A percentile compares a stretch with the other conserved stretches of the same genome.
These are phyloP conservation scores for Ammopiptanthus mongolicus DNA, from an alignment of 306 rosid genomes.

Conservation along the genomic window DNA sequence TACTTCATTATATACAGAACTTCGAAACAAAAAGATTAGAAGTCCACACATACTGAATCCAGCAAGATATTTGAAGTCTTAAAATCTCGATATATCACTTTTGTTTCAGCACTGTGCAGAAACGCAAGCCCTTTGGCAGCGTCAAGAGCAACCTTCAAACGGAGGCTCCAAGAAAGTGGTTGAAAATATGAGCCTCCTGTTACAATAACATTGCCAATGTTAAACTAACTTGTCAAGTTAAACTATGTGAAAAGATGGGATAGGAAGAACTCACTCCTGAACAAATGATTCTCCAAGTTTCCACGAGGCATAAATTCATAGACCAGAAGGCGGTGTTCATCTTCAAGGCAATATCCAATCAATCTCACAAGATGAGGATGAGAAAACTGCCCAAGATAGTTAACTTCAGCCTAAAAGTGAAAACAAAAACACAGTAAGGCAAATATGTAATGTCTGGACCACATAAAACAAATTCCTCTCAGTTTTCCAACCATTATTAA, in stretches of 20 bases:
- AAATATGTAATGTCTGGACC: background rate
- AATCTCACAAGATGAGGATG: conserved; percentile 65
- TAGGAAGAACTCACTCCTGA: conserved; percentile 44
- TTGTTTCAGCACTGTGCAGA: conserved; percentile 47
- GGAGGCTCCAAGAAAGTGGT: conserved; percentile 69
- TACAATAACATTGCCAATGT: background rate
- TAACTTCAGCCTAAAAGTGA: conserved; percentile 55
- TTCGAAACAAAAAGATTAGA: background rate
- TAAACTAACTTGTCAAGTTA: background rate
- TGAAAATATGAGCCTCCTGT: conserved; percentile 70
- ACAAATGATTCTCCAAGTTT: conserved; percentile 69
- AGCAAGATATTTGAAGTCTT: conserved; percentile 62
- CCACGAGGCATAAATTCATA: conserved; percentile 71
- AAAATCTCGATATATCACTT: conserved; percentile 64
- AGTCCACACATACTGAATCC: conserved; percentile 52
- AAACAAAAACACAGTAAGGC: conserved; percentile 18
- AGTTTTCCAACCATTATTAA: background rate
- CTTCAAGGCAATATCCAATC: conserved; percentile 60
- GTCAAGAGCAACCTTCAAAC: conserved; percentile 63
- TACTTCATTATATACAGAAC: background rate
- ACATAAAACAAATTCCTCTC: background rate
- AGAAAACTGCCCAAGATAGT: conserved; percentile 56
- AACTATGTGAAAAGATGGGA: background rate
- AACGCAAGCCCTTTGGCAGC: conserved; percentile 78
- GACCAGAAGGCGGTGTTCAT: conserved; percentile 55